Percentiles rank a stretch among this genome's conserved stretches.
phyloP scores from a whole-genome alignment of 2,329 filamentous ascomycete genomes.

The Ustilaginoidea virens region DNA sequence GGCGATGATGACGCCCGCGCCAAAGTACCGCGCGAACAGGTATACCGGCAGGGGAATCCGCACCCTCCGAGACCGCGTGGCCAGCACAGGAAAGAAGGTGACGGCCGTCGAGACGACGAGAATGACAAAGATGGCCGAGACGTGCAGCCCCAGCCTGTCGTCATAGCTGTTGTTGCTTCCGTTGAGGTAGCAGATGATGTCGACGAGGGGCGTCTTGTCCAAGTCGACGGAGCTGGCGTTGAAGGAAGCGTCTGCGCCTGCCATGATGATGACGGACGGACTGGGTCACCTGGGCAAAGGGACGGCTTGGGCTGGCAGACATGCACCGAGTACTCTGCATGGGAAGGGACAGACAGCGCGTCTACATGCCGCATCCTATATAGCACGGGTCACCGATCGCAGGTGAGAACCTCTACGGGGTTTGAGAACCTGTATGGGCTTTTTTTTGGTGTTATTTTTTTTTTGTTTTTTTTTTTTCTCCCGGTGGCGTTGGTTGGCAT shows the following conservation, averaged over 20 bases:
- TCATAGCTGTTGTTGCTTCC: slow-evolving; percentile 34
- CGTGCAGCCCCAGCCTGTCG: slow-evolving; percentile 52
- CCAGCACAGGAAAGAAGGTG: slow-evolving; percentile 59
- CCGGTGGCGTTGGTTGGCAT: too few species aligned
- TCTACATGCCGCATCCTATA: too few species aligned
- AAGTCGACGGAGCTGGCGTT: slow-evolving; percentile 49
- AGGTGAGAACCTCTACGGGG: too few species aligned
- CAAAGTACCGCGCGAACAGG: slow-evolving; percentile 83
- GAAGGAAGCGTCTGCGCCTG: slow-evolving; percentile 28
- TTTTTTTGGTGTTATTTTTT: too few species aligned
- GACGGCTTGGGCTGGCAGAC: too few species aligned
- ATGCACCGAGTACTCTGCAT: too few species aligned
- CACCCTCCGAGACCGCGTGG: slow-evolving; percentile 41
- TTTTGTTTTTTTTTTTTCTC: too few species aligned
- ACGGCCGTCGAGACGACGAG: slow-evolving; percentile 52
- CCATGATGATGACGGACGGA: too few species aligned
- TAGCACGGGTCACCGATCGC: too few species aligned
- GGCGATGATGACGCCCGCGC: slow-evolving; percentile 82
- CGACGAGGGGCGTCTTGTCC: slow-evolving; percentile 20
- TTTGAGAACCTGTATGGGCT: too few species aligned
- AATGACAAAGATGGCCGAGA: slow-evolving; percentile 84
- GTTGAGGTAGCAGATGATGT: slow-evolving; percentile 34
- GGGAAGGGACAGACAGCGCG: too few species aligned
- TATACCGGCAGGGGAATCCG: slow-evolving; percentile 58
- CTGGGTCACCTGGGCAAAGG: too few species aligned